Percentiles rank a stretch among this genome's conserved stretches.
These are phyloP conservation scores for Diversispora eburnea DNA, from an alignment of 192 early-diverging fungal species.

Conservation along the genomic window DNA sequence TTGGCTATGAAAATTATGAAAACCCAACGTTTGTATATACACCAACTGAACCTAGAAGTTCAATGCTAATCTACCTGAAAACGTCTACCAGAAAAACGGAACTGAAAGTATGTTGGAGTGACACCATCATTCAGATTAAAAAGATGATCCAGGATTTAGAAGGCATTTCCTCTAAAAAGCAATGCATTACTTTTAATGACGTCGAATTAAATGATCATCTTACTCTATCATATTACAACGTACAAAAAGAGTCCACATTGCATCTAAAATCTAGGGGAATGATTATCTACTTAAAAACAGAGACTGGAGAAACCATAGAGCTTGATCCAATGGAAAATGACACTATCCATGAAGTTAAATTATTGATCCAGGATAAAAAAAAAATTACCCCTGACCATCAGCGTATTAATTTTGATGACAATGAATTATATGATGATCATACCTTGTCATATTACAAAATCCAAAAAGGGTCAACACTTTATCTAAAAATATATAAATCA, in stretches of 20 bases:
- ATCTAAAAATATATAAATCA: neutral
- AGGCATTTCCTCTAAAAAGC: slow-evolving; percentile 2
- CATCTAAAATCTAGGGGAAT: slow-evolving; percentile 1
- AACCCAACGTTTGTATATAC: neutral
- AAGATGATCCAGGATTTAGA: slow-evolving; percentile 6
- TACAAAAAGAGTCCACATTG: slow-evolving; percentile 10
- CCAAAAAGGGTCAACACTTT: neutral
- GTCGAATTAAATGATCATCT: neutral
- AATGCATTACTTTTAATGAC: neutral
- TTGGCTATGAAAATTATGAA: neutral
- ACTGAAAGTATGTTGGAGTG: slow-evolving; percentile 6
- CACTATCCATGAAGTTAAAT: neutral
- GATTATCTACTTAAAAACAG: neutral
- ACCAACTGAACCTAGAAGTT: neutral
- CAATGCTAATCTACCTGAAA: neutral
- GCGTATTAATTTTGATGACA: neutral
- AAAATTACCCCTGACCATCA: neutral
- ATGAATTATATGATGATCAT: neutral
- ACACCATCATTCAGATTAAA: slow-evolving; percentile 7
- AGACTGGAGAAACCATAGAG: neutral
- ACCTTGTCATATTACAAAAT: neutral
- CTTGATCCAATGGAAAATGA: neutral
- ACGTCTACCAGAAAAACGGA: neutral
- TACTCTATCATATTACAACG: neutral
- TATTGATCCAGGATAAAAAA: neutral